phyloP scores from a whole-genome alignment of 768 basidiomycete species.

The Floccularia luteovirens region DNA sequence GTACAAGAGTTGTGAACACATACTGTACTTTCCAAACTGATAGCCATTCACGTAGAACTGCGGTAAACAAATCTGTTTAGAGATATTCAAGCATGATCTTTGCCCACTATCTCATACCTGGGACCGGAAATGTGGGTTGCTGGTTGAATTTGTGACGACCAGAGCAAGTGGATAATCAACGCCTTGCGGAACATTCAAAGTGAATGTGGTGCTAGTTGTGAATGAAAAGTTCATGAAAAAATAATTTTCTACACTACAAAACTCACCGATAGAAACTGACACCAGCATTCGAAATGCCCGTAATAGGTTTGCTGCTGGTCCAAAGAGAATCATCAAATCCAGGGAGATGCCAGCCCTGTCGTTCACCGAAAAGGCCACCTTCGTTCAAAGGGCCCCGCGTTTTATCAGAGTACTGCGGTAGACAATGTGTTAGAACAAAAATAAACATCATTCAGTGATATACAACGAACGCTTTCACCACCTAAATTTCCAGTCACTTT shows the following conservation, averaged over 20 bases:
- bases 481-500: slow-evolving; percentile 45
- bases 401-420: slow-evolving; percentile 35
- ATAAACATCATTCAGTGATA: neutral
- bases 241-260: neutral
- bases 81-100: neutral
- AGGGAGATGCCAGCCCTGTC: slow-evolving; percentile 57
- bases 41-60: slow-evolving; percentile 39
- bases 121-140: slow-evolving; percentile 33
- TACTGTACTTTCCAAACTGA: slow-evolving; percentile 36
- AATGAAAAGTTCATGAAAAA: neutral
- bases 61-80: neutral
- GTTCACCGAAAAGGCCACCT: slow-evolving; percentile 50
- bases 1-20: slow-evolving; percentile 6
- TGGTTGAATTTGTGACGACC: slow-evolving; percentile 34
- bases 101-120: slow-evolving; percentile 17
- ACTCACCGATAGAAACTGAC: slow-evolving; percentile 39
- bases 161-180: slow-evolving; percentile 42
- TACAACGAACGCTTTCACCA: slow-evolving; percentile 30
- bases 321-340: slow-evolving; percentile 41
- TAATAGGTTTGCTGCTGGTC: slow-evolving; percentile 31
- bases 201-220: slow-evolving; percentile 31
- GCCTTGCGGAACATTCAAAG: slow-evolving; percentile 32
- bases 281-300: slow-evolving; percentile 32
- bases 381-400: slow-evolving; percentile 52
- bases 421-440: neutral